Evolutionary conservation across 345 rosid species (phyloP).

Genomic region (Bruguiera sexangula): DNA sequence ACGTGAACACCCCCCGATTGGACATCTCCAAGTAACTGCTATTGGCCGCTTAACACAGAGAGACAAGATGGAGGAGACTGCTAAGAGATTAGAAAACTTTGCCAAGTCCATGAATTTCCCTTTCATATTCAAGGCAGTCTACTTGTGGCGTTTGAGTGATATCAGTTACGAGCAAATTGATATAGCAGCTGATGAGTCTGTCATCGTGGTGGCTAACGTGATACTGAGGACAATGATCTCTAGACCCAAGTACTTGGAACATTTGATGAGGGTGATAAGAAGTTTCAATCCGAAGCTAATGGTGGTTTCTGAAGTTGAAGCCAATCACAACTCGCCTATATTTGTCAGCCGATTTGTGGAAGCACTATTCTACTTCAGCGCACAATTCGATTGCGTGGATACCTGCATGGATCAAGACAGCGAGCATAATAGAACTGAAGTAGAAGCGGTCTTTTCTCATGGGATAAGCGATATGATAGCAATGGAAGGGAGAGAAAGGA

Average conservation of each 20-base stretch:
- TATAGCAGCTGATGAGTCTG: constrained; percentile 29
- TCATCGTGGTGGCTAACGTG: constrained; percentile 30
- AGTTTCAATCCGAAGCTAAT: constrained; percentile 38
- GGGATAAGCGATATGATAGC: constrained; percentile 15
- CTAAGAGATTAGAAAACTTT: constrained; percentile 31
- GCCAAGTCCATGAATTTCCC: constrained; percentile 44
- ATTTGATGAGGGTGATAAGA: constrained; percentile 34
- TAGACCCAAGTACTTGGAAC: constrained; percentile 38
- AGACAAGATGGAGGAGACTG: constrained; percentile 28
- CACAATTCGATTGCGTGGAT: constrained; percentile 48
- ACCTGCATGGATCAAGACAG: constrained; percentile 23
- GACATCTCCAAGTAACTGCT: constrained; percentile 44
- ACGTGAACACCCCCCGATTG: constrained; percentile 21
- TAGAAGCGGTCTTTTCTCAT: constrained; percentile 20
- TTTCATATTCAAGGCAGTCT: constrained; percentile 31
- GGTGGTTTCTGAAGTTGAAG: constrained; percentile 51
- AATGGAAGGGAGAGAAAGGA: constrained; percentile 12
- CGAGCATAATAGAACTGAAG: constrained; percentile 4
- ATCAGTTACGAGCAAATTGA: constrained; percentile 34
- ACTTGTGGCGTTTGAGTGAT: constrained; percentile 22
- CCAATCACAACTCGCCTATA: constrained; percentile 47
- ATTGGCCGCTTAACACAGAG: constrained; percentile 12
- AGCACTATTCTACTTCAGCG: constrained; percentile 47
- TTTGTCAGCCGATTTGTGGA: constrained; percentile 49
- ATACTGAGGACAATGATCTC: constrained; percentile 35